Base-by-base conservation (phyloP, 208 protist genomes). In the Leishmania turanica region DNA sequence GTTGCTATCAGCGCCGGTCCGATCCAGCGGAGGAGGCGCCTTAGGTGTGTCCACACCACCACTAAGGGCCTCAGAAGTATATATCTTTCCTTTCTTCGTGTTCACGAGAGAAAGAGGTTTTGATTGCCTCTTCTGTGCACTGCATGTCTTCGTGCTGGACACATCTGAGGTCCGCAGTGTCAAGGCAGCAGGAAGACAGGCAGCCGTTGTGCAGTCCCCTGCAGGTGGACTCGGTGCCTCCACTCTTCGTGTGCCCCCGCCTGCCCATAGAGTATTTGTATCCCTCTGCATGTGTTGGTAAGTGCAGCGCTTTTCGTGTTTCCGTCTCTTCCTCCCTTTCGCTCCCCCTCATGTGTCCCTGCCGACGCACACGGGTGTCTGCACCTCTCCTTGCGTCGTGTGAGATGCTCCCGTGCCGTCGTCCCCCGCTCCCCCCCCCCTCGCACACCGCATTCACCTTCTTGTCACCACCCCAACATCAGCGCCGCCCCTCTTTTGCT, bases 11-110 rank as follows among this genome's bases (percentile, higher is more conserved):
- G 8, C 27, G 58, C 58, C 58, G 58, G 21, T 31, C 58, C 4
- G 1, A 64, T 64, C 19, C 58, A 64, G 58, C 7, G 58, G 58
- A 64, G 11, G 7, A 9, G 27, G 27, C 58, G 0, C 9, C 58
- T 64, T 64, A 5, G 1, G 58, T n/a, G 7, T 64, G 24, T 31
- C 58, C 58, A 11, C 27, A 11, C 58, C 27, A 21, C 58, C 58
- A 64, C 9, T 17, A 64, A 27, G 11, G 31, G 2, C 4, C n/a
- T 34, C 54, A 83, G n/a, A 83, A 56, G 79, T 15, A 80, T 65
- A 21, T 62, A 82, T 37, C 1, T 4, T 6, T 42, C 21, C n/a
- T 56, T 77, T 37, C 4, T 58, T 21, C 58, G 74, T 65, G 80
- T 81, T 54, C 15, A 54, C 13, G 17, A 54, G 51, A 54, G 1